Evolutionary conservation across 306 rosid species (phyloP).

Genomic region (Vigna nakashimae): DNA sequence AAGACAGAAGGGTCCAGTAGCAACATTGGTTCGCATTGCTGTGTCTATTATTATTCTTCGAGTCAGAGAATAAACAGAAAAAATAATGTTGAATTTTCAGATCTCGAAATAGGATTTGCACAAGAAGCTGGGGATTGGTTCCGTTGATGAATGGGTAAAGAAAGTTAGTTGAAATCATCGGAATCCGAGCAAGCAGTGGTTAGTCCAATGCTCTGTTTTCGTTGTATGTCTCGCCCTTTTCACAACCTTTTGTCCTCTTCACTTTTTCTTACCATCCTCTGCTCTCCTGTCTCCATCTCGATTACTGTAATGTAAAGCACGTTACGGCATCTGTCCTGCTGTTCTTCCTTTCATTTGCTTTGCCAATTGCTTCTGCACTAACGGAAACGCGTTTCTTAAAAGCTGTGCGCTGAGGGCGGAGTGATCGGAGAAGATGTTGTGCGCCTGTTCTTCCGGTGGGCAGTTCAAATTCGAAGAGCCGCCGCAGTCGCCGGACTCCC

Average conservation of each 20-base stretch:
- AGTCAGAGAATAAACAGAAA: neutral
- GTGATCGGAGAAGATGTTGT: slow-evolving; percentile 62
- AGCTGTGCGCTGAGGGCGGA: slow-evolving; percentile 38
- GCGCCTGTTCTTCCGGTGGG: slow-evolving; percentile 94
- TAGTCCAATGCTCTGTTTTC: slow-evolving; percentile 52
- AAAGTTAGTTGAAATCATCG: slow-evolving; percentile 38
- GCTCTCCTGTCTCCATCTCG: slow-evolving; percentile 14
- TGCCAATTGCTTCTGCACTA: neutral
- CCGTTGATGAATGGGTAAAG: slow-evolving; percentile 48
- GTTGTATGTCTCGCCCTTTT: slow-evolving; percentile 52
- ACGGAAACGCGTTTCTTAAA: slow-evolving; percentile 17
- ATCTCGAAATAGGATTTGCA: neutral
- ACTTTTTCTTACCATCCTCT: neutral
- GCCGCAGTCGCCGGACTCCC: slow-evolving; percentile 87
- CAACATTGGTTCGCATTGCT: neutral
- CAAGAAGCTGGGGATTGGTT: neutral
- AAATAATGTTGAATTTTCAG: neutral
- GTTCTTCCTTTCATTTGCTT: neutral
- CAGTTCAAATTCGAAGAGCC: slow-evolving; percentile 88
- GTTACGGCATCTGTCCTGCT: no score
- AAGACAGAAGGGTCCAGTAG: no score
- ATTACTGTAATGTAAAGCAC: neutral
- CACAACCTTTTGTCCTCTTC: slow-evolving; percentile 44
- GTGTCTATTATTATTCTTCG: neutral
- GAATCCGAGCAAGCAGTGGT: slow-evolving; percentile 39